phyloP scores from a whole-genome alignment of 2,329 filamentous ascomycete genomes.

The Colletotrichum navitas region DNA sequence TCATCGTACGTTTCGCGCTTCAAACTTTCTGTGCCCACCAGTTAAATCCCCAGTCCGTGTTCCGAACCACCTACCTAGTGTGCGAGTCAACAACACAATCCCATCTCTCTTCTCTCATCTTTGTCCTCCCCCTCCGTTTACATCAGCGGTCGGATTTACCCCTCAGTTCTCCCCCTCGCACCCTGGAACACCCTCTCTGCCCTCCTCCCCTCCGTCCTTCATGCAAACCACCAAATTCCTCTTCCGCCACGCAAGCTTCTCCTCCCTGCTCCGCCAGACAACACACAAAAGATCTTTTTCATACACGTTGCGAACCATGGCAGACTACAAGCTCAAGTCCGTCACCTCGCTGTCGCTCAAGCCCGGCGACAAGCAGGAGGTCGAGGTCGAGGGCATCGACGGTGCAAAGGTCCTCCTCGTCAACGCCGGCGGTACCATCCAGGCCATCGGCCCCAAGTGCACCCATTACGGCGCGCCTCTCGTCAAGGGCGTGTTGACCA shows the following conservation, averaged over 20 bases:
- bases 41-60: background rate
- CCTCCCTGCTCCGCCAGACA: slow-evolving; percentile 14
- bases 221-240: slow-evolving; percentile 36
- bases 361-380: slow-evolving; percentile 87
- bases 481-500: slow-evolving; percentile 85
- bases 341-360: slow-evolving; percentile 80
- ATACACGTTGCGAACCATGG: slow-evolving; percentile 57
- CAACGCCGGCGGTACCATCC: slow-evolving; percentile 80
- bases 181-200: too few relatives aligned
- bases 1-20: background rate
- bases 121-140: too few relatives aligned
- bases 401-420: slow-evolving; percentile 88
- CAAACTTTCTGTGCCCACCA: background rate
- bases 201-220: background rate
- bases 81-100: slow-evolving; percentile 13
- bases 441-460: slow-evolving; percentile 87
- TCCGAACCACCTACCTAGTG: too few relatives aligned
- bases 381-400: slow-evolving; percentile 90
- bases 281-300: slow-evolving; percentile 43
- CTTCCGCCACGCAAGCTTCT: slow-evolving; percentile 1
- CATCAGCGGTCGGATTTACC: slow-evolving; percentile 14
- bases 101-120: background rate
- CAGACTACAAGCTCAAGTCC: slow-evolving; percentile 80
- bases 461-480: slow-evolving; percentile 94
- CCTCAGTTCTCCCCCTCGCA: background rate